A percentile compares a stretch with the other conserved stretches of the same genome.
Conservation (phyloP, 805 yeast genomes). For the Schizosaccharomyces octosporus region DNA sequence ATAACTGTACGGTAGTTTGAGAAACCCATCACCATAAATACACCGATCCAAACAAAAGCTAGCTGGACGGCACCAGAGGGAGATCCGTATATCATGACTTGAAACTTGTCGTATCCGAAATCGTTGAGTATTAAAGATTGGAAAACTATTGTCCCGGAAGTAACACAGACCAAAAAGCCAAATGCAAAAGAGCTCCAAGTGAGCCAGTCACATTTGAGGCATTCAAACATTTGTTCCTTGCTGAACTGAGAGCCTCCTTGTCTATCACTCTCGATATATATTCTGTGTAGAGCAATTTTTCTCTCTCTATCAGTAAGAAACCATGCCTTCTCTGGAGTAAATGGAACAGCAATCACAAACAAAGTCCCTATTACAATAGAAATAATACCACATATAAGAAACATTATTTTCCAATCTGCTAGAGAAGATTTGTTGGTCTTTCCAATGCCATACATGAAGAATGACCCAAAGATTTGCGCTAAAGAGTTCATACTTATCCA, state of each 20-base stretch:
- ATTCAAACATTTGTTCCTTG: not conserved
- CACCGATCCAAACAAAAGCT: no score
- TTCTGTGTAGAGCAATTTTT: not conserved
- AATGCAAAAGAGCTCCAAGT: no score
- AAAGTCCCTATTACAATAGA: not conserved
- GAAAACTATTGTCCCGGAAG: no score
- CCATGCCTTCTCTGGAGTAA: not conserved
- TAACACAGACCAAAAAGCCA: no score
- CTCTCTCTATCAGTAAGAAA: not conserved
- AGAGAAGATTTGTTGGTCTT: not conserved
- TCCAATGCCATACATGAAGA: not conserved
- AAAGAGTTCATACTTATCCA: not conserved
- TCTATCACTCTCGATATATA: not conserved
- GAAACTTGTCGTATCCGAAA: no score
- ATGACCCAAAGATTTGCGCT: not conserved
- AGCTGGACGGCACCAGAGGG: no score
- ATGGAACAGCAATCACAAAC: not conserved
- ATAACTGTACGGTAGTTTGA: no score
- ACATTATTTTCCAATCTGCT: not conserved
- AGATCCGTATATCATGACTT: no score
- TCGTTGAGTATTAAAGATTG: no score
- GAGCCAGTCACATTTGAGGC: no score
- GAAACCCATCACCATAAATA: no score
- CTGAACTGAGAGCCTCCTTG: not conserved
- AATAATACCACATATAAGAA: not conserved